Evolutionary conservation across 371 early-diverging fungal genomes (phyloP).

Genomic region (Chytridium lagenaria): DNA sequence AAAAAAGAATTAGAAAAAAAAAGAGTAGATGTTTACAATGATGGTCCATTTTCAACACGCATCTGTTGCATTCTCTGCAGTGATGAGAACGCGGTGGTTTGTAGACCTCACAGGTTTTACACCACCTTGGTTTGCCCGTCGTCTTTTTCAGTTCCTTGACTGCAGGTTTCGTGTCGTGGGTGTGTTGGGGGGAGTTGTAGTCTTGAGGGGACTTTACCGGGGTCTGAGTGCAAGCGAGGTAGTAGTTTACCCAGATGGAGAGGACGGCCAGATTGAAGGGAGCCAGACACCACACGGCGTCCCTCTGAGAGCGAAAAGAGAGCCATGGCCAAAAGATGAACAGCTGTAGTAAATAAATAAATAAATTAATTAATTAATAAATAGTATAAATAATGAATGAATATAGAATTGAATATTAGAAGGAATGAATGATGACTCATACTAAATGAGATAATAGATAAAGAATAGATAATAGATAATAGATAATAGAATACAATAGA

Average conservation of each 20-base stretch:
- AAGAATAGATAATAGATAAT: too few relatives aligned
- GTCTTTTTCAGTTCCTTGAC: constrained; percentile 70
- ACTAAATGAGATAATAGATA: too few relatives aligned
- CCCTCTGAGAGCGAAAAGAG: constrained; percentile 34
- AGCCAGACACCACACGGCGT: constrained; percentile 25
- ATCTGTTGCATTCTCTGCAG: constrained; percentile 84
- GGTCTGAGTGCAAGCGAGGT: constrained; percentile 72
- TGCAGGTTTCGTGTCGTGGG: constrained; percentile 41
- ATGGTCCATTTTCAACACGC: constrained; percentile 81
- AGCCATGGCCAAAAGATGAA: constrained; percentile 68
- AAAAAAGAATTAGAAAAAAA: constrained; percentile 3
- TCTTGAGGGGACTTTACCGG: constrained; percentile 82
- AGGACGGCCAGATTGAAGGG: constrained; percentile 73
- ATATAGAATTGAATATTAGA: too few relatives aligned
- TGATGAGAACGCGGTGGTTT: constrained; percentile 94
- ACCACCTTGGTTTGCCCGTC: constrained; percentile 44
- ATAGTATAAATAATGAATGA: too few relatives aligned
- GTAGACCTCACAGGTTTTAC: constrained; percentile 68
- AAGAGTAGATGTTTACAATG: constrained; percentile 70
- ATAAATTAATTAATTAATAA: too few relatives aligned
- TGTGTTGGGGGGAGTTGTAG: constrained; percentile 45
- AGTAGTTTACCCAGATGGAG: constrained; percentile 79
- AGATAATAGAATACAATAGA: too few relatives aligned
- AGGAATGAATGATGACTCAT: too few relatives aligned
- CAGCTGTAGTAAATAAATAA: constrained; percentile 48